Base-by-base conservation (phyloP, 148 eudicot species). In the Vaccinium macrocarpon region DNA sequence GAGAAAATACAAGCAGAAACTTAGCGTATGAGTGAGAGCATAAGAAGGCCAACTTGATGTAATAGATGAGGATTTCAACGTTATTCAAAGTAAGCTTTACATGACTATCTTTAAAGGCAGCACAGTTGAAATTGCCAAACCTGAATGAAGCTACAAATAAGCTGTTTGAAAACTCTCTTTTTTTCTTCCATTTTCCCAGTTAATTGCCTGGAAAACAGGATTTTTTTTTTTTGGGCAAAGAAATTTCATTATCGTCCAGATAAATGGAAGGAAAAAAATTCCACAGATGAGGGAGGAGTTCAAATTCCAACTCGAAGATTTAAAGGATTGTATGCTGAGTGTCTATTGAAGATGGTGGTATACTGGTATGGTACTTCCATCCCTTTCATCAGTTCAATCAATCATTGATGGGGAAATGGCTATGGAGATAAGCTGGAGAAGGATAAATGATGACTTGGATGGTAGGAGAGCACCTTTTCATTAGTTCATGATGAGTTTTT, bases 1-100 rank as follows among this genome's bases (percentile, higher is more conserved):
- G 9, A 79, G 68, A 79, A 79, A 79, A 21, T 76, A 76, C 29
- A 1, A n/a, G 79, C n/a, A 46, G 78, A 46, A 75, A 75, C 27
- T 46, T 1, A 29, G 38, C 12, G 70, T 2, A 23, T 1, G 29
- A 2, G 75, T 42, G 0, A 74, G 46, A 42, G 78, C 52, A 74
- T 8, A 42, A 64, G 71, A 23, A 64, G 14, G 29, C 4, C 29
- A 25, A 64, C 71, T 23, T 64, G 5, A 64, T 21, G 15, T 35
- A 46, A 75, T 16, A 46, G 13, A 72, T 32, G 15, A 35, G n/a
- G 46, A 14, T 72, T 72, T 46, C 19, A 76, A n/a, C n/a, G 1
- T 19, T 10, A 49, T 42, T 2, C 23, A 15, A 10, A n/a, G 53
- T 15, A 7, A 19, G 55, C 79, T 10, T 76, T 76, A 19, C 0